Base-by-base conservation (phyloP, 805 yeast species). In the Candida michaelii region DNA sequence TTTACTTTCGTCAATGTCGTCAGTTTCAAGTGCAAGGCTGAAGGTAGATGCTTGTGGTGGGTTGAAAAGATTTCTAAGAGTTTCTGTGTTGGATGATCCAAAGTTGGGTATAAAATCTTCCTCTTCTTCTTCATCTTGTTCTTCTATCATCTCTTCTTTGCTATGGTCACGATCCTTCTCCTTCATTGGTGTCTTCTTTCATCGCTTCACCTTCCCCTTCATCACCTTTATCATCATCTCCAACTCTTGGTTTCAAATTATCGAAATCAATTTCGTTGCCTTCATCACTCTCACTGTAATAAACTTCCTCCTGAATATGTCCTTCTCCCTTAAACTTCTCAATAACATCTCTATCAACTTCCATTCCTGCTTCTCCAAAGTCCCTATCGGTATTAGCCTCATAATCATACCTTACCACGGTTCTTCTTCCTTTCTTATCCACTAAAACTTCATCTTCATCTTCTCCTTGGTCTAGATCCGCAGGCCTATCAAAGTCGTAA, bases 61-160 rank as follows among this genome's bases (percentile, higher is more conserved):
- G 43, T 77, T 76, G 60, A 85, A 77, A 30, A 85, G 65, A 0
- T 77, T 63, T 57, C 91, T 76, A 38, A 85, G 71, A 0, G 75
- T 71, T 49, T 84, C 90, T 0, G 89, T 82, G 25, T 53, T 54
- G 11, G 25, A 32, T 30, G 19, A 17, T 4, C 79, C 79, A 54
- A 80, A 81, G 0, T 72, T 67, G 8, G 87, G 86, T 31, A 79
- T 62, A 49, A 77, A 77, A 44, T 79, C 80, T 3, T 71, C 75
- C 17, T 66, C 61, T 1, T 49, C 33, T 6, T 30, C 33, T 27
- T 29, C 39, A 36, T 40, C 18, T 35, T 40, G 25, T 35, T 30
- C 35, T 15, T 31, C 16, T 31, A 10, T 25, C 12, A 18, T 8
- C 23, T 30, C 21, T 10, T 6, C 35, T 18, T 19, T n/a, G n/a